Conservation (phyloP, 2,329 filamentous ascomycete genomes). For the Mycosphaerella arachidis region DNA sequence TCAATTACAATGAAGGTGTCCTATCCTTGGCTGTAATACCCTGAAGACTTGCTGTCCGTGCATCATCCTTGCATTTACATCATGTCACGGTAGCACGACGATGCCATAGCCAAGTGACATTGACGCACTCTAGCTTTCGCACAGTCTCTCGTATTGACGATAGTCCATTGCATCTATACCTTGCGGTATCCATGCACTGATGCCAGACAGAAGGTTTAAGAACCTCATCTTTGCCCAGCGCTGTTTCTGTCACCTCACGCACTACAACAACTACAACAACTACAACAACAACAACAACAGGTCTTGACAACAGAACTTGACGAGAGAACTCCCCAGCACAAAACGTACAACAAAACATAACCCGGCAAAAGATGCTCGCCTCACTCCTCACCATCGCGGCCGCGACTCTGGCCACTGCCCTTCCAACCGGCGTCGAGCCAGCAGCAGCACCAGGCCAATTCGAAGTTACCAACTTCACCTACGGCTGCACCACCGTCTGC, state of each 20-base stretch:
- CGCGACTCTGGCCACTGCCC: slow-evolving; percentile 19
- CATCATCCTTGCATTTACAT: neutral
- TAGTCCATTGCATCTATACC: neutral
- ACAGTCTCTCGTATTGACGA: neutral
- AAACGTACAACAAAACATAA: slow-evolving; percentile 2
- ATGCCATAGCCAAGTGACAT: neutral
- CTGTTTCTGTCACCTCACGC: neutral
- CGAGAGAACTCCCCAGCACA: neutral
- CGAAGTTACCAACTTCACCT: slow-evolving; percentile 24
- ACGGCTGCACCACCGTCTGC: slow-evolving; percentile 24
- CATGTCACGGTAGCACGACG: neutral
- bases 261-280: no score
- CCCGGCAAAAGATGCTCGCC: slow-evolving; percentile 18
- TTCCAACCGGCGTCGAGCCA: slow-evolving; percentile 5
- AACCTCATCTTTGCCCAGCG: neutral
- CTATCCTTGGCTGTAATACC: no score
- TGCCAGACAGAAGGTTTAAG: neutral
- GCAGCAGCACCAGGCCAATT: slow-evolving; percentile 9
- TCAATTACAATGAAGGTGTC: no score
- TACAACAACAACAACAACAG: no score
- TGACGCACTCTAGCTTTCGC: neutral
- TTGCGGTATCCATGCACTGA: neutral
- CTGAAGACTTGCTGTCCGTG: no score
- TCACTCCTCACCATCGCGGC: slow-evolving; percentile 20
- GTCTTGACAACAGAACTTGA: neutral